These are phyloP conservation scores for Alectoria sarmentosa DNA, from an alignment of 495 filamentous ascomycete genomes.

Conservation along the genomic window DNA sequence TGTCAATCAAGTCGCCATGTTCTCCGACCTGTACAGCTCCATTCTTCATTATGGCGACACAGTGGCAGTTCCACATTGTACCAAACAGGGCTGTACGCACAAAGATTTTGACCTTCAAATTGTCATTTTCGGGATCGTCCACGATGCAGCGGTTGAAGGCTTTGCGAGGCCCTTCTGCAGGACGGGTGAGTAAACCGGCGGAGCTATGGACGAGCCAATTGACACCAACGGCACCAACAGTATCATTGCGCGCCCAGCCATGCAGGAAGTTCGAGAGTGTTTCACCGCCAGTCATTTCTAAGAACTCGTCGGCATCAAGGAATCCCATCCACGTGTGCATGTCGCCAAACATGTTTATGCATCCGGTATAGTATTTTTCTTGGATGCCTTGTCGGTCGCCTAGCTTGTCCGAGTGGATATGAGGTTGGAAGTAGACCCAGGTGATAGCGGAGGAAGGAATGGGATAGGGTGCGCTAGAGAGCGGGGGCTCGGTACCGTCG, in stretches of 20 bases:
- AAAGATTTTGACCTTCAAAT: background rate
- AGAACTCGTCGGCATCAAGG: conserved; percentile 11
- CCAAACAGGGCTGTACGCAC: background rate
- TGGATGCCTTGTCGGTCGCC: background rate
- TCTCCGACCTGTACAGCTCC: background rate
- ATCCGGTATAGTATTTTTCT: conserved; percentile 9
- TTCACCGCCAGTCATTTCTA: conserved; percentile 11
- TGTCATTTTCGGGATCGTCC: background rate
- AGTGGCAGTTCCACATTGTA: background rate
- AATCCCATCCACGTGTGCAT: conserved; percentile 16
- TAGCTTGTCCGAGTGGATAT: background rate
- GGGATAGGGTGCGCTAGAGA: conserved; percentile 17
- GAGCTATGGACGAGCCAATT: conserved; percentile 15
- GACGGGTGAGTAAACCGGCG: conserved; percentile 9
- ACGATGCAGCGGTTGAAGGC: conserved; percentile 6
- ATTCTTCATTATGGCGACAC: background rate
- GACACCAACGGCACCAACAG: background rate
- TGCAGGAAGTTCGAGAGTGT: conserved; percentile 5
- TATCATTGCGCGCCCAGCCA: conserved; percentile 3
- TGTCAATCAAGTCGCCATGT: background rate
- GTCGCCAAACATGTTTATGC: background rate
- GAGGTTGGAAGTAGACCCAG: conserved; percentile 15
- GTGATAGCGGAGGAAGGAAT: conserved; percentile 9
- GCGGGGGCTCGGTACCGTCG: conserved; percentile 23
- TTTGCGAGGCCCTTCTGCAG: conserved; percentile 1